phyloP scores from a whole-genome alignment of 176 grass and related monocot genomes.

The Secale cereale region DNA sequence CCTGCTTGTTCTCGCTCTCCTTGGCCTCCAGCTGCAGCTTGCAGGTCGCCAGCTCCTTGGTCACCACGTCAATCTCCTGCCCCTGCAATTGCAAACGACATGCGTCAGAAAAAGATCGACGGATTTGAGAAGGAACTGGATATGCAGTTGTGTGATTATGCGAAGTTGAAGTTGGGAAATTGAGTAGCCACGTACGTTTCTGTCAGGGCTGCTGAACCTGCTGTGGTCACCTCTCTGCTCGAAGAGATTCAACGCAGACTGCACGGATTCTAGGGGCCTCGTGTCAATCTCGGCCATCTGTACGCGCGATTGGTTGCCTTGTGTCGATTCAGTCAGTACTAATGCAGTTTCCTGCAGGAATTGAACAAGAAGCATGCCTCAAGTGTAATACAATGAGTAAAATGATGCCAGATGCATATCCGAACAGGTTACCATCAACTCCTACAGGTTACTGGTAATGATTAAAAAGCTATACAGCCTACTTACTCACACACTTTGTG shows the following conservation, averaged over 20 bases:
- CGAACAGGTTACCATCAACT: background rate
- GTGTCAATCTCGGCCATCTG: conserved; percentile 49
- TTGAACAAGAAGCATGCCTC: background rate
- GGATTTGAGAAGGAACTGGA: background rate
- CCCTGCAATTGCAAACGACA: conserved; percentile 1
- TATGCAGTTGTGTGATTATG: background rate
- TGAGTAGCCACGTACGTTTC: conserved; percentile 4
- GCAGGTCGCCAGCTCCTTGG: conserved; percentile 38
- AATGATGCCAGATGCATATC: background rate
- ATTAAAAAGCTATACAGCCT: too few relatives aligned
- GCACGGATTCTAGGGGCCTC: conserved; percentile 36
- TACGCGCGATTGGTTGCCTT: background rate
- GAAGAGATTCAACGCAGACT: conserved; percentile 24
- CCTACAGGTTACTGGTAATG: background rate
- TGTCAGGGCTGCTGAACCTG: conserved; percentile 22
- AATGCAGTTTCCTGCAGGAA: background rate
- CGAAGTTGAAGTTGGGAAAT: background rate
- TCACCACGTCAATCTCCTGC: background rate
- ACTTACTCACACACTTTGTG: background rate
- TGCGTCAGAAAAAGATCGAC: background rate
- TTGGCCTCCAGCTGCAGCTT: conserved; percentile 41
- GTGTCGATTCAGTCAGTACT: background rate
- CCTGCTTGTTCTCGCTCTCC: conserved; percentile 24
- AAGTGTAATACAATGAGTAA: background rate
- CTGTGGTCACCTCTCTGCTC: conserved; percentile 27